Percentiles rank a stretch among this genome's conserved stretches.
Evolutionary conservation across 345 rosid genomes (phyloP).

Genomic region (Microthlaspi erraticum): DNA sequence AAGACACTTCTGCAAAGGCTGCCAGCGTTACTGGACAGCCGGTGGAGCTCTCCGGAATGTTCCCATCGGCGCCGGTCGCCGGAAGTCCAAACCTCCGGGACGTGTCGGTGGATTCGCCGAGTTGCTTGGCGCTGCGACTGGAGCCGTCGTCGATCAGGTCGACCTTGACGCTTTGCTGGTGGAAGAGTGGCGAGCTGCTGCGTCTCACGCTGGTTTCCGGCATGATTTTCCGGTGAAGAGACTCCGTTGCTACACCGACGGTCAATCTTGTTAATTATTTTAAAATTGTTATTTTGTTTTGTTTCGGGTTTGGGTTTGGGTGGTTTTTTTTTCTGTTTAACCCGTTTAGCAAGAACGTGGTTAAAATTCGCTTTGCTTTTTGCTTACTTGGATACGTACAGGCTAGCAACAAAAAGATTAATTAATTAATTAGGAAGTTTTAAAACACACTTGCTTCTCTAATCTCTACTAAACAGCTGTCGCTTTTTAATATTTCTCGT

Average conservation of each 20-base stretch:
- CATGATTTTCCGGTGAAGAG: constrained; percentile 69
- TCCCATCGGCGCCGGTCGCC: constrained; percentile 94
- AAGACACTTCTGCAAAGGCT: constrained; percentile 94
- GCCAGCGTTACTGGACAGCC: constrained; percentile 98
- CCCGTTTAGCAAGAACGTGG: constrained; percentile 41
- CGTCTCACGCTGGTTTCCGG: constrained; percentile 58
- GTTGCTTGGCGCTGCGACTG: constrained; percentile 43
- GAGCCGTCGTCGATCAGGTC: constrained; percentile 56
- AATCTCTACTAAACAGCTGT: constrained; percentile 44
- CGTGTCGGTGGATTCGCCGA: constrained; percentile 48
- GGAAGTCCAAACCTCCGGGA: constrained; percentile 75
- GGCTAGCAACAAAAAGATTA: constrained; percentile 38
- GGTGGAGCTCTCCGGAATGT: constrained; percentile 97
- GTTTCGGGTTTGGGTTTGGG: constrained; percentile 31
- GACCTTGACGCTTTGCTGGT: constrained; percentile 58
- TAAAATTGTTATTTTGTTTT: neutral
- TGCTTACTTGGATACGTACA: constrained; percentile 46
- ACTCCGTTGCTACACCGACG: constrained; percentile 58
- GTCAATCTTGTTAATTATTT: constrained; percentile 53
- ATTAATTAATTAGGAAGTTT: constrained; percentile 33
- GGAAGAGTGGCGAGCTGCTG: constrained; percentile 65
- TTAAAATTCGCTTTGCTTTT: constrained; percentile 36
- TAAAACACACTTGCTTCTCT: constrained; percentile 15
- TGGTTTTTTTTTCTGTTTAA: constrained; percentile 14
- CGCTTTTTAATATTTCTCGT: constrained; percentile 15